phyloP scores from a whole-genome alignment of 768 basidiomycete genomes.

The Auriculariales sp. region DNA sequence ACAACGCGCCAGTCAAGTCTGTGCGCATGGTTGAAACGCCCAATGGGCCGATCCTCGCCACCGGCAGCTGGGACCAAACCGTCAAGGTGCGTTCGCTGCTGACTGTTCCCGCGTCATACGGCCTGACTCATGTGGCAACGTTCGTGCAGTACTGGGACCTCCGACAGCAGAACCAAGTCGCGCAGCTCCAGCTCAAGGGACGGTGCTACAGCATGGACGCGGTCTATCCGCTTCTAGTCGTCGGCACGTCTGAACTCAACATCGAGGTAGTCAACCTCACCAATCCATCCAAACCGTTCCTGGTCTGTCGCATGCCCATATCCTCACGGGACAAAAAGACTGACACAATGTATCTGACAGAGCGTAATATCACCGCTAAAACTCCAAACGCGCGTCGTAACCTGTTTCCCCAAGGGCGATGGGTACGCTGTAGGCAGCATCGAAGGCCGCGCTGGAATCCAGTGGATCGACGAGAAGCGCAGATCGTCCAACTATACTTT shows the following conservation, averaged over 20 bases:
- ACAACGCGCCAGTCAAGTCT: conserved; percentile 20
- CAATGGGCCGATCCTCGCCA: conserved; percentile 15
- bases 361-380: conserved; percentile 22
- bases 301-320: conserved; percentile 4
- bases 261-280: conserved; percentile 21
- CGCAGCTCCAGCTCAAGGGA: conserved; percentile 18
- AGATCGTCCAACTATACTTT: conserved; percentile 36
- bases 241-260: conserved; percentile 22
- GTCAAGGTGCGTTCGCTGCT: conserved; percentile 17
- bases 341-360: conserved; percentile 7
- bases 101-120: background rate
- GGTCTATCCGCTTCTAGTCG: conserved; percentile 13
- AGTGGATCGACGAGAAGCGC: conserved; percentile 13
- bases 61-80: conserved; percentile 30
- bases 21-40: conserved; percentile 8
- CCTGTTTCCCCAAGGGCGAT: conserved; percentile 9
- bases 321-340: background rate
- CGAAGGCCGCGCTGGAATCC: conserved; percentile 23
- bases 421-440: conserved; percentile 8
- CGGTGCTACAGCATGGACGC: conserved; percentile 17
- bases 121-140: background rate
- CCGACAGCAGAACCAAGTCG: conserved; percentile 17
- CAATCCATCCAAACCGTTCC: conserved; percentile 12
- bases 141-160: conserved; percentile 24
- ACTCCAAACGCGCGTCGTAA: conserved; percentile 14